These are phyloP conservation scores for Juglanconis oblonga DNA, from an alignment of 2,329 filamentous ascomycete genomes.

Conservation along the genomic window DNA sequence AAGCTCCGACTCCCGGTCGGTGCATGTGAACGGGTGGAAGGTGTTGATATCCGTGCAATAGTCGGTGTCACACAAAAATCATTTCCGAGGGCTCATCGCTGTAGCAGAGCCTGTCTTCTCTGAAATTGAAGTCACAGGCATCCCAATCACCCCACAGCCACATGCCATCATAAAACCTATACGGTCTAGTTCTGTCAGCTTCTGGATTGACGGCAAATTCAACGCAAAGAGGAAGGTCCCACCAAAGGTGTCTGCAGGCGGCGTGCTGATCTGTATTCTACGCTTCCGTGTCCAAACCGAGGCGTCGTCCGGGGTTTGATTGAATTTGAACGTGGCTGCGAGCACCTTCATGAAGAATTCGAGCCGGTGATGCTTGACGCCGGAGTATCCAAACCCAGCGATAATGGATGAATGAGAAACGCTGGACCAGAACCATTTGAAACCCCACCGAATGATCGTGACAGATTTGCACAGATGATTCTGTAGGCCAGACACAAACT, in stretches of 20 bases:
- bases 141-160: slow-evolving; percentile 59
- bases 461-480: slow-evolving; percentile 45
- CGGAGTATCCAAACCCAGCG: slow-evolving; percentile 52
- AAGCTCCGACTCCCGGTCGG: neutral
- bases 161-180: slow-evolving; percentile 62
- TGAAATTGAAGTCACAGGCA: slow-evolving; percentile 48
- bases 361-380: slow-evolving; percentile 48
- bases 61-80: neutral
- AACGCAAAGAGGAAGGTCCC: slow-evolving; percentile 60
- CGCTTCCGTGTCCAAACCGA: slow-evolving; percentile 41
- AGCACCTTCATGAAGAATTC: slow-evolving; percentile 54
- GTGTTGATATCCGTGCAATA: neutral
- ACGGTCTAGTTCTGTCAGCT: slow-evolving; percentile 49
- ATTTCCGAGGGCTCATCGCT: slow-evolving; percentile 25
- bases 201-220: slow-evolving; percentile 59
- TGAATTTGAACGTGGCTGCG: slow-evolving; percentile 50
- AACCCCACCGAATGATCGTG: slow-evolving; percentile 55
- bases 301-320: slow-evolving; percentile 43
- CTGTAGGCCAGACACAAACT: slow-evolving; percentile 30
- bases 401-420: slow-evolving; percentile 56
- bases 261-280: slow-evolving; percentile 55
- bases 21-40: no score
- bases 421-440: slow-evolving; percentile 54
- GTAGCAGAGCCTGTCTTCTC: slow-evolving; percentile 54
- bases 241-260: slow-evolving; percentile 52